phyloP scores from a whole-genome alignment of 1,139 yeast genomes.

The Debaryomyces fabryi region DNA sequence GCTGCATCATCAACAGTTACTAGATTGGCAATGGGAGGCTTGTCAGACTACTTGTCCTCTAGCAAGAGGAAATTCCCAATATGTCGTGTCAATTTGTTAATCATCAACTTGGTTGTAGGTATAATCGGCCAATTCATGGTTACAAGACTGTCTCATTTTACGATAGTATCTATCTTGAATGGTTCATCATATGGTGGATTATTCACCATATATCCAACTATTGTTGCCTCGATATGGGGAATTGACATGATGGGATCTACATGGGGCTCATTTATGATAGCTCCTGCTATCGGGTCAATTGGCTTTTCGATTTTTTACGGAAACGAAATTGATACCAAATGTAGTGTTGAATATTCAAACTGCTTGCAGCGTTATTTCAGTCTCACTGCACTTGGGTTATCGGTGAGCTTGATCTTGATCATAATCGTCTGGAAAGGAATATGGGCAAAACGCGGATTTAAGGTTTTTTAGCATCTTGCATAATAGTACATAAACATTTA shows the following conservation, averaged over 20 bases:
- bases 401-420: conserved; percentile 34
- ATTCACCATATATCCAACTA: conserved; percentile 83
- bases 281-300: conserved; percentile 87
- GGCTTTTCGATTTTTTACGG: conserved; percentile 76
- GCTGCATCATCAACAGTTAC: conserved; percentile 44
- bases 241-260: conserved; percentile 87
- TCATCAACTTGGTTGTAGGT: conserved; percentile 45
- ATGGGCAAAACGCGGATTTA: conserved; percentile 39
- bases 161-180: conserved; percentile 49
- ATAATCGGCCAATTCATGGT: conserved; percentile 39
- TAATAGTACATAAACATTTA: background rate
- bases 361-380: conserved; percentile 35
- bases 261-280: conserved; percentile 89
- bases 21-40: conserved; percentile 65
- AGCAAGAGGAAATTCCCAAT: conserved; percentile 29
- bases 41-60: conserved; percentile 56
- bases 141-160: conserved; percentile 4
- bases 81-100: conserved; percentile 48
- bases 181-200: conserved; percentile 84
- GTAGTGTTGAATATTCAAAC: conserved; percentile 16
- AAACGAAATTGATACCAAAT: conserved; percentile 52
- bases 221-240: conserved; percentile 87
- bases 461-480: conserved; percentile 17
- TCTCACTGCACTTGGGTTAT: conserved; percentile 34
- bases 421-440: conserved; percentile 35